Conservation (phyloP, 768 basidiomycete genomes). For the Collybiopsis confluens region DNA sequence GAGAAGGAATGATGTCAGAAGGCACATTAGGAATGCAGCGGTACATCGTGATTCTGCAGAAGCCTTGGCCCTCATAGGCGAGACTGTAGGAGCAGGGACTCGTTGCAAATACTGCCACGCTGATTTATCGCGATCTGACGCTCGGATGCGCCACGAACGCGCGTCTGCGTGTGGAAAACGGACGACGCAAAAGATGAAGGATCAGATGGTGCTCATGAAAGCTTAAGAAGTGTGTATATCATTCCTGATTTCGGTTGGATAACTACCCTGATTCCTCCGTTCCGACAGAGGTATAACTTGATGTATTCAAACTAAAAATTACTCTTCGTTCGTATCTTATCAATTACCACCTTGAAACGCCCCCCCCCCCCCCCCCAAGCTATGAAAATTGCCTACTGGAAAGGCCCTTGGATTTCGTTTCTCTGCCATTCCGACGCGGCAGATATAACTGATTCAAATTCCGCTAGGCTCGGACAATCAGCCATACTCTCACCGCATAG, state of each 20-base stretch:
- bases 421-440: not conserved
- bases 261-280: no score
- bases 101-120: constrained; percentile 12
- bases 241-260: not conserved
- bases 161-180: constrained; percentile 14
- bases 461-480: not conserved
- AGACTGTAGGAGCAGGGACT: constrained; percentile 5
- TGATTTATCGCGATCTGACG: constrained; percentile 13
- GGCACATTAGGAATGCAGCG: constrained; percentile 12
- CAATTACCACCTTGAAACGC: no score
- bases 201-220: constrained; percentile 6
- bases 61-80: constrained; percentile 7
- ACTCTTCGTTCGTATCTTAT: no score
- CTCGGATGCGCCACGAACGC: constrained; percentile 14
- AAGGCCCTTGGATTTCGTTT: not conserved
- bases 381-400: not conserved
- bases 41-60: constrained; percentile 11
- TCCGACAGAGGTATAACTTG: no score
- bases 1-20: constrained; percentile 12
- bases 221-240: constrained; percentile 4
- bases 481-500: not conserved
- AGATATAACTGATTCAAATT: not conserved
- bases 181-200: constrained; percentile 11
- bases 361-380: not conserved
- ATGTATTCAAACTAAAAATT: no score